A percentile compares a stretch with the other conserved stretches of the same genome.
These are phyloP conservation scores for Silene conica DNA, from an alignment of 148 eudicot species.

Conservation along the genomic window DNA sequence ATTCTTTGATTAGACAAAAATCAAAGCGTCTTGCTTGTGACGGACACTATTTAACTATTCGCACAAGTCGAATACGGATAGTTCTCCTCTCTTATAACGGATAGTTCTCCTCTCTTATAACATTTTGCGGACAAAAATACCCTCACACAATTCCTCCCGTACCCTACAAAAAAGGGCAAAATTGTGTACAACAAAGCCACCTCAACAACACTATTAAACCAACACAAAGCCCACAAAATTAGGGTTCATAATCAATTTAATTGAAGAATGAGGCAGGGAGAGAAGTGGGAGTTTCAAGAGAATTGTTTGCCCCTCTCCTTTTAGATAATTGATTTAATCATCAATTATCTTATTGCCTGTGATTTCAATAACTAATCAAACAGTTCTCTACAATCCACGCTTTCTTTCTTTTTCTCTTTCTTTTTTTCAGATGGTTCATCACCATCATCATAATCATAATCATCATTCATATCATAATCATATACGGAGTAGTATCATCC, in stretches of 20 bases:
- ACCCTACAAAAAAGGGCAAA: neutral
- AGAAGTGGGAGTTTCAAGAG: slow-evolving; percentile 3
- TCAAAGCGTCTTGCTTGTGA: no score
- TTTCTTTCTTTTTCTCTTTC: neutral
- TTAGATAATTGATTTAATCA: no score
- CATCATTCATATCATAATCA: neutral
- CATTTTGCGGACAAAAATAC: no score
- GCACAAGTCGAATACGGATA: no score
- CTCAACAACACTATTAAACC: neutral
- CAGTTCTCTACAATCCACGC: neutral
- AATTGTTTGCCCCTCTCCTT: slow-evolving; percentile 13
- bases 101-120: no score
- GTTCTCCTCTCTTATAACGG: no score
- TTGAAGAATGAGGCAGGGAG: slow-evolving; percentile 14
- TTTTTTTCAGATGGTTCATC: neutral
- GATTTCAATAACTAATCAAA: neutral
- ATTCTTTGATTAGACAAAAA: no score
- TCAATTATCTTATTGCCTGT: neutral
- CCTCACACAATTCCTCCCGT: no score
- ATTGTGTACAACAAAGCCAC: neutral
- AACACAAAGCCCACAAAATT: neutral
- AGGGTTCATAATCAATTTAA: neutral
- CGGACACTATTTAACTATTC: no score
- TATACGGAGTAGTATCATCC: no score
- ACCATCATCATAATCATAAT: neutral